Conservation (phyloP, 2,329 filamentous ascomycete genomes). For the Ophiocordyceps camponoti-saundersi region DNA sequence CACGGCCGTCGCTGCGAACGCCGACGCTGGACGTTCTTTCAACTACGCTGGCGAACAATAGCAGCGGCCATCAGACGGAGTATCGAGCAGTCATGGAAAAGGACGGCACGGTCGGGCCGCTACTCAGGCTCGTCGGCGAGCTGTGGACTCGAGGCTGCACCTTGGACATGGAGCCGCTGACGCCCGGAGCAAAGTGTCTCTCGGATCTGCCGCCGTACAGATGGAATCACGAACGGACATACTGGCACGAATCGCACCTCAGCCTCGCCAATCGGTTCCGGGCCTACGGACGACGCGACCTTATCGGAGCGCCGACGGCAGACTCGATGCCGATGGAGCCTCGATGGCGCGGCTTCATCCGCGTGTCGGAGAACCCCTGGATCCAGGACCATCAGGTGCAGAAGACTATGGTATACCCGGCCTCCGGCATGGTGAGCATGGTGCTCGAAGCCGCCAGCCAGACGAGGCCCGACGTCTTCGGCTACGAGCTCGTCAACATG, state of each 20-base stretch:
- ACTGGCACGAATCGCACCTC: slow-evolving; percentile 36
- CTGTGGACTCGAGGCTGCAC: slow-evolving; percentile 19
- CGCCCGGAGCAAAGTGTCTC: slow-evolving; percentile 16
- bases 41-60: slow-evolving; percentile 1
- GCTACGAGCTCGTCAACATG: slow-evolving; percentile 27
- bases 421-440: slow-evolving; percentile 31
- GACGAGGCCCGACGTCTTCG: slow-evolving; percentile 13
- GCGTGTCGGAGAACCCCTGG: slow-evolving; percentile 32
- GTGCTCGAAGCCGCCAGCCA: slow-evolving; percentile 28
- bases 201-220: slow-evolving; percentile 31
- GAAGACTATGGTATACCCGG: slow-evolving; percentile 31
- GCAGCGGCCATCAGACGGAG: slow-evolving; percentile 1
- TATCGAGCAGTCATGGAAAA: slow-evolving; percentile 14
- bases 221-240: slow-evolving; percentile 34
- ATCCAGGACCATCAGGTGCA: slow-evolving; percentile 33
- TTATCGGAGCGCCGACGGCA: slow-evolving; percentile 28
- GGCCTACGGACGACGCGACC: slow-evolving; percentile 27
- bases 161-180: slow-evolving; percentile 14
- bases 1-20: slow-evolving; percentile 17
- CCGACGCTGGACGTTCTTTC: slow-evolving; percentile 19
- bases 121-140: slow-evolving; percentile 16
- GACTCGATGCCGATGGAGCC: slow-evolving; percentile 28
- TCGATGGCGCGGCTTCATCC: slow-evolving; percentile 31
- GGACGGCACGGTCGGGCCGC: slow-evolving; percentile 6
- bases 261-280: slow-evolving; percentile 25